Evolutionary conservation across 2,329 filamentous ascomycete genomes (phyloP), one percentile per base, ranked within the genome.

Genomic region (Blastomyces silverae): DNA sequence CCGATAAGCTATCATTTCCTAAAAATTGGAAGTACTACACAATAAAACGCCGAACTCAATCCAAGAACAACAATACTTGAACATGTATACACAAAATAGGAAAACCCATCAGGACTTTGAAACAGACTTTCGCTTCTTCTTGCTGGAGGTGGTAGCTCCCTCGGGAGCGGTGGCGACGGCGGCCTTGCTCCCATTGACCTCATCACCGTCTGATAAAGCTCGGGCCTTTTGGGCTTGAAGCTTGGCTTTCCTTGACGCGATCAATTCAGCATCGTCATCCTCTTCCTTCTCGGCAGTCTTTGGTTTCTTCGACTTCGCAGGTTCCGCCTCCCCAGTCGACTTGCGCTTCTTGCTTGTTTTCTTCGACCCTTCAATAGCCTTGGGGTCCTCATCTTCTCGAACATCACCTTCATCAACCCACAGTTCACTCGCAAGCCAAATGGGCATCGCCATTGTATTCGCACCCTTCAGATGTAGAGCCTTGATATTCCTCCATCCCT

Each of bases 361-460:
- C 70, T 76, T 77, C 7, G 67, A 66, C 64, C 72, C 75, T 66
- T 78, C 76, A 60, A 75, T 74, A 63, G 68, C 71, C 62, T 69
- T 73, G 17, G 64, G 69, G 6, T 58, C 56, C 50, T 75, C 72
- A 50, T 76, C 78, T 68, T 84, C 80, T 6, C 81, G 79, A 55
- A 96, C 86, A 73, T 91, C 87, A 67, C 86, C 83, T 66, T 88
- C 85, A 69, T 94, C 90, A 20, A 88, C 78, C 92, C 94, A 99
- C 68, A 99, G 82, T 82, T 97, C 92, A 70, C 92, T 89, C 4
- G 93, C 90, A 74, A 96, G 80, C 90, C 92, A 99, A 74, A 99
- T 87, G n/a, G 94, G 94, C 73, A 99, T 83, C 10, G 93, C 89
- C 67, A 88, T 89, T 4, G 93, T 96, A 73, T 90, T 87, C 37